Evolutionary conservation across 2,329 filamentous ascomycete species (phyloP).

Genomic region (Aureobasidium sp.): DNA sequence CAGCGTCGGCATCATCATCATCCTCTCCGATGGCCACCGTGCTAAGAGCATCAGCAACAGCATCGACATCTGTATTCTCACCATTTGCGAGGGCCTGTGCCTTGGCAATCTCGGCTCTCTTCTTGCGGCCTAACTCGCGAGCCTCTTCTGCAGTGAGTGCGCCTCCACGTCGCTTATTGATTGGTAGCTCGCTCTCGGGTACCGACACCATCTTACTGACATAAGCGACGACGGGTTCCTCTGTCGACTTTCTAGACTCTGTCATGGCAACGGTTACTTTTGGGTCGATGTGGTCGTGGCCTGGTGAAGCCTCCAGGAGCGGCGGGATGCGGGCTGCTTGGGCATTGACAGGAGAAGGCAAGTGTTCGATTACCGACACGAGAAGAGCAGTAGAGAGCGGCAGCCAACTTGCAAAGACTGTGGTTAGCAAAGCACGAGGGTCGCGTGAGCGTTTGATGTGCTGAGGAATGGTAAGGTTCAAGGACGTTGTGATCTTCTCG

Average conservation of each 20-base stretch:
- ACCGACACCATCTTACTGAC: constrained; percentile 98
- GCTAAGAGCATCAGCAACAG: constrained; percentile 54
- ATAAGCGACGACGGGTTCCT: constrained; percentile 81
- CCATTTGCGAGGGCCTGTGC: constrained; percentile 57
- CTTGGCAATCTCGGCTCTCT: constrained; percentile 78
- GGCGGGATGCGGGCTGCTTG: constrained; percentile 74
- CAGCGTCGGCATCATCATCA: constrained; percentile 18
- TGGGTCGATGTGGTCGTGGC: constrained; percentile 61
- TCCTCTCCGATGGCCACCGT: constrained; percentile 53
- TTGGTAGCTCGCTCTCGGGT: constrained; percentile 81
- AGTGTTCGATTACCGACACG: constrained; percentile 86
- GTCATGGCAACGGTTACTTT: constrained; percentile 73
- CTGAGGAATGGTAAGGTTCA: constrained; percentile 75
- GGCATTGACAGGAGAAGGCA: constrained; percentile 75
- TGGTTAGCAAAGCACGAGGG: constrained; percentile 72
- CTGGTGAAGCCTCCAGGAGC: constrained; percentile 73
- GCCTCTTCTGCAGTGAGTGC: constrained; percentile 83
- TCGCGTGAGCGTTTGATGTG: constrained; percentile 80
- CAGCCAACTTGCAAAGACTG: constrained; percentile 83
- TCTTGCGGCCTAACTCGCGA: constrained; percentile 75
- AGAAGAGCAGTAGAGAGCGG: constrained; percentile 86
- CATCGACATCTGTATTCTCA: constrained; percentile 44
- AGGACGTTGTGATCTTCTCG: constrained; percentile 91
- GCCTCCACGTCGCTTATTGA: constrained; percentile 69
- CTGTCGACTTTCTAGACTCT: constrained; percentile 61